Evolutionary conservation across 208 protist species (phyloP), one percentile per base, ranked within the genome.

Genomic region (Herpetomonas samuelpessoai): DNA sequence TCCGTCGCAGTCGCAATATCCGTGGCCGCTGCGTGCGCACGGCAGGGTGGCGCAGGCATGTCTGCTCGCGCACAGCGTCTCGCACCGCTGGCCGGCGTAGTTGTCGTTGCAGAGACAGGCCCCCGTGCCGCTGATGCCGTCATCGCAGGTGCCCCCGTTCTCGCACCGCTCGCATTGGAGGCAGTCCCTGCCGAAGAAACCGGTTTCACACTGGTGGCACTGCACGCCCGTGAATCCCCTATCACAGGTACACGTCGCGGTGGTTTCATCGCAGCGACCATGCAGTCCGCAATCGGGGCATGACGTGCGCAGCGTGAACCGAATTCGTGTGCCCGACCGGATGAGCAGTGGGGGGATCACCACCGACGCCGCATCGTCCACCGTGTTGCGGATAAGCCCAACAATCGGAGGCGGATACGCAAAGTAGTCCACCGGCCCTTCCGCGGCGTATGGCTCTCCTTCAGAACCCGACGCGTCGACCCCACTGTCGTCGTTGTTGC

Each of bases 181-280:
- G 14, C 35, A 41, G 35, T 14, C 14, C 35, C 9, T 14, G 35
- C 35, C 35, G 14, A 18, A 41, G 35, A 18, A 41, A 18, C 35
- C 35, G 35, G 9, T 41, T 6, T 6, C 21, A 38, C 54, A 59
- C 38, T n/a, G 38, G 22, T 48, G 38, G 39, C 54, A 81, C 38
- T 26, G 21, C 16, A 22, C 35, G 1, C 74, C 74, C 16, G 10
- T 22, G 39, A 68, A 65, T 9, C 41, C 57, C 3, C 29, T 31
- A 27, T 69, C 59, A 30, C 74, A 81, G 29, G 64, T 14, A 14
- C 35, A 41, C 9, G 14, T 41, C 9, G 9, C 14, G 35, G 6
- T 41, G 35, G 6, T 14, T 14, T 41, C 28, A 24, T 73, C 61
- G 49, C 74, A 81, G 14, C 12, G 18, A 7, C 69, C 69, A 51